Percentiles rank a stretch among this genome's conserved stretches.
Conservation (phyloP, 225 moss, liverwort and hornwort genomes). For the Physcomitrium patens region DNA sequence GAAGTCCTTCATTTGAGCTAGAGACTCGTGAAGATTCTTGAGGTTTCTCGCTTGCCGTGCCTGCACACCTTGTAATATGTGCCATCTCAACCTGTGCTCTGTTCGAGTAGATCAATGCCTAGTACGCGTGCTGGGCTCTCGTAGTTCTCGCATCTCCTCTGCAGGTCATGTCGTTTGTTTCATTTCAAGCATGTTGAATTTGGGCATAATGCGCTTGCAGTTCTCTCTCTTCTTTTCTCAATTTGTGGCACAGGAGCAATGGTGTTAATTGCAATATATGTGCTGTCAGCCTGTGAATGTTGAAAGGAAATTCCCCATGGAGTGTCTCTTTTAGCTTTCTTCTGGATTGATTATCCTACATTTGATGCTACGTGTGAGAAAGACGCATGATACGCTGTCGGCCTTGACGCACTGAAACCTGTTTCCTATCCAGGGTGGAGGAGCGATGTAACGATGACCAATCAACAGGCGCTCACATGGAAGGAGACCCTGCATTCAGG, state of each 20-base stretch:
- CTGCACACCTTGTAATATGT: neutral
- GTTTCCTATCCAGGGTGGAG: slow-evolving; percentile 29
- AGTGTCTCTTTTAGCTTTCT: slow-evolving; percentile 1
- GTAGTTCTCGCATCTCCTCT: neutral
- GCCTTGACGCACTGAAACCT: slow-evolving; percentile 24
- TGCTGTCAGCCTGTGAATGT: neutral
- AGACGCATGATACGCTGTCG: slow-evolving; percentile 14
- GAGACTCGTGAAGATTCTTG: slow-evolving; percentile 15
- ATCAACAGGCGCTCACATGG: slow-evolving; percentile 30
- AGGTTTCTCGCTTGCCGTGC: neutral
- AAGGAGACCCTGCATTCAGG: slow-evolving; percentile 18
- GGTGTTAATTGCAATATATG: slow-evolving; percentile 27
- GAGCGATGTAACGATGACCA: slow-evolving; percentile 35
- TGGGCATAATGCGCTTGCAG: neutral
- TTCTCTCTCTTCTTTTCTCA: neutral
- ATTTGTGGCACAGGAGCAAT: neutral
- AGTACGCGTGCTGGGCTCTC: neutral
- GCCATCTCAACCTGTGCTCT: slow-evolving; percentile 4
- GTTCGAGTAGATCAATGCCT: neutral
- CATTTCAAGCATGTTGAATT: slow-evolving; percentile 13
- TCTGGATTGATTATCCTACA: neutral
- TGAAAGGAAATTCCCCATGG: neutral
- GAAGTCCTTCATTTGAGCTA: neutral
- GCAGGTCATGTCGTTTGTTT: neutral
- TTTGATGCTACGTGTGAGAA: slow-evolving; percentile 17